Base-by-base conservation (phyloP, 768 basidiomycete species). In the Lepiota venenata region DNA sequence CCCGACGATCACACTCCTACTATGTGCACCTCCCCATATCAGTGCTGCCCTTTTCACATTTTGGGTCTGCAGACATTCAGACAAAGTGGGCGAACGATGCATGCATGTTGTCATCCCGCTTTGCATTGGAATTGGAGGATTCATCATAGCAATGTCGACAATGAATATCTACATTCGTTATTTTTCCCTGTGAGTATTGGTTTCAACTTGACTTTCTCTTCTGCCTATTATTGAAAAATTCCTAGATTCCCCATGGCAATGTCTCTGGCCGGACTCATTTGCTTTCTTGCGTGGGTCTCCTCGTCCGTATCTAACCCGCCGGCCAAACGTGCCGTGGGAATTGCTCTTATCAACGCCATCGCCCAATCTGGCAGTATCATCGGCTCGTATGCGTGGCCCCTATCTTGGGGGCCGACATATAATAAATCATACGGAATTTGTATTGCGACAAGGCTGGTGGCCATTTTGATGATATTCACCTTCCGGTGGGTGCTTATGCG, bases 351-450 rank as follows among this genome's bases (percentile, higher is more conserved):
- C 62, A 93, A 94, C 66, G 82, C 85, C 39, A 82, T 91, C 63
- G 86, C 87, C 8, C 85, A 91, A 63, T 75, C 90, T 2, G 93
- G 93, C 1, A 96, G 95, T 70, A 77, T 96, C 38, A 71, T 83
- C 39, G 93, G 93, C 58, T 85, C 91, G 74, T 94, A 87, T 61
- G 70, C 82, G 20, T 91, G 87, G 85, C 87, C 85, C 5, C 69
- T 66, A 44, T 59, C 66, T 4, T 91, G 87, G 87, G 88, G 85
- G 2, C 87, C 85, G 9, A 77, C 78, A 1, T 93, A 93, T 67
- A 69, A 69, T 11, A 74, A 78, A 40, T 88, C 88, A 1, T 94
- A 84, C 69, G 80, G 76, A 18, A 87, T 94, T 55, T 89, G 86
- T 70, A 84, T 88, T 41, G 71, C 79, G 49, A 75, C 79, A 56